Base-by-base conservation (phyloP, 2,329 filamentous ascomycete species). In the Didymella lethalis region DNA sequence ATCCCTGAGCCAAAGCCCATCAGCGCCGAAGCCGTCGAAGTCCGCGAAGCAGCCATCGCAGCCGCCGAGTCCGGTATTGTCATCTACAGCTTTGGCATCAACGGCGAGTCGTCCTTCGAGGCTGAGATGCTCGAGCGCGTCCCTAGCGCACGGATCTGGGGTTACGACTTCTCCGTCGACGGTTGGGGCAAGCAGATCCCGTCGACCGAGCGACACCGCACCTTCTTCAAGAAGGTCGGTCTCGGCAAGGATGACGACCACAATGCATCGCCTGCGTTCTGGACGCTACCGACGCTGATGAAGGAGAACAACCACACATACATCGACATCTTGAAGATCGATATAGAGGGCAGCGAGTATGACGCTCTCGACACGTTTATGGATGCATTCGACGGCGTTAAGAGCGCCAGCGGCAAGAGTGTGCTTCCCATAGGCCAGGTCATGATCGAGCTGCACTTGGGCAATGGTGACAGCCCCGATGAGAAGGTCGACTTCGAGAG, bases 311-410 rank as follows among this genome's bases (percentile, higher is more conserved):
- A 72, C 45, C 72, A 74, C 54, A 70, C 65, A 2, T 74, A 75
- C 54, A 73, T 75, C 46, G 72, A 75, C 45, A 72, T 75, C 23
- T 52, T 75, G 34, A 75, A 74, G 55, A 72, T 75, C 50, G 72
- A 75, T 43, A 66, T 75, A 51, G 72, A 75, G 54, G 72, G 71
- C 48, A 65, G 63, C 48, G 72, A 75, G 44, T 75, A 72, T 62
- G 64, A 67, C 4, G 69, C 70, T 3, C 61, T 74, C 0, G 70
- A 74, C 51, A 65, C 71, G 0, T 62, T 74, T 40, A 75, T 75
- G 72, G 66, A 74, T 38, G 66, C 64, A 18, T 70, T 73, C 43
- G 67, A 69, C 6, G 57, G 57, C 16, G 54, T 63, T 20, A 59
- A 64, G 31, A 60, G 61, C 14, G 64, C 62, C 3, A 64, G 61